Conservation (phyloP, 768 basidiomycete genomes). For the Mycena kentingensis region DNA sequence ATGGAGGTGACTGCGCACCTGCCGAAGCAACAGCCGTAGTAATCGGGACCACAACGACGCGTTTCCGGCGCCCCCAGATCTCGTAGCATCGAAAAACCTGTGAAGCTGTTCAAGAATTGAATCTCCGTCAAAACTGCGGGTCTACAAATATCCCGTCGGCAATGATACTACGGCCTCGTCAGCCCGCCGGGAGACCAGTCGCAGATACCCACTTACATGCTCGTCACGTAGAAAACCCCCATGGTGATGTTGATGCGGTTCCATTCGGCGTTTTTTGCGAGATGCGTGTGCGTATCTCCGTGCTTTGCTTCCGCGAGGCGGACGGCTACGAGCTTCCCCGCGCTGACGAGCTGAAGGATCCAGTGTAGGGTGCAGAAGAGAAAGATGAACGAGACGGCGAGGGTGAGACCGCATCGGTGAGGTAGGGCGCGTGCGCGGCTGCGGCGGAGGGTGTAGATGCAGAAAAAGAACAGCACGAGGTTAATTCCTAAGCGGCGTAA, state of each 20-base stretch:
- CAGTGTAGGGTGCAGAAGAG: constrained; percentile 10
- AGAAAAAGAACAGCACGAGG: constrained; percentile 32
- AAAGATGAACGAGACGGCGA: constrained; percentile 13
- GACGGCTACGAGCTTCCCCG: constrained; percentile 4
- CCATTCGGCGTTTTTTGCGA: background rate
- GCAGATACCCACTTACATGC: constrained; percentile 27
- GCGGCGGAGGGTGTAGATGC: constrained; percentile 12
- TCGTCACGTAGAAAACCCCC: constrained; percentile 26
- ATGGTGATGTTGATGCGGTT: constrained; percentile 23
- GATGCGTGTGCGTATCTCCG: background rate
- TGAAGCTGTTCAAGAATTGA: background rate
- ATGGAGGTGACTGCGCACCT: constrained; percentile 13
- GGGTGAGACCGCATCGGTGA: constrained; percentile 2
- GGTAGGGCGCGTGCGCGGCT: constrained; percentile 1
- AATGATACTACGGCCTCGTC: constrained; percentile 23
- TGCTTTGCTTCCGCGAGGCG: background rate
- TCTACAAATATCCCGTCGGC: constrained; percentile 32
- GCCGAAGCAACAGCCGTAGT: constrained; percentile 26
- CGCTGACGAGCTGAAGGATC: constrained; percentile 17
- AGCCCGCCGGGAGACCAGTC: background rate
- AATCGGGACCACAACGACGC: constrained; percentile 21
- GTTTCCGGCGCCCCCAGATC: constrained; percentile 29
- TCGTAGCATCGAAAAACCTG: constrained; percentile 33
- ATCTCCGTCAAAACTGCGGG: background rate
- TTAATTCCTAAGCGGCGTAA: constrained; percentile 28